Conservation (phyloP, 2,329 filamentous ascomycete species). For the Fusarium scirpi region DNA sequence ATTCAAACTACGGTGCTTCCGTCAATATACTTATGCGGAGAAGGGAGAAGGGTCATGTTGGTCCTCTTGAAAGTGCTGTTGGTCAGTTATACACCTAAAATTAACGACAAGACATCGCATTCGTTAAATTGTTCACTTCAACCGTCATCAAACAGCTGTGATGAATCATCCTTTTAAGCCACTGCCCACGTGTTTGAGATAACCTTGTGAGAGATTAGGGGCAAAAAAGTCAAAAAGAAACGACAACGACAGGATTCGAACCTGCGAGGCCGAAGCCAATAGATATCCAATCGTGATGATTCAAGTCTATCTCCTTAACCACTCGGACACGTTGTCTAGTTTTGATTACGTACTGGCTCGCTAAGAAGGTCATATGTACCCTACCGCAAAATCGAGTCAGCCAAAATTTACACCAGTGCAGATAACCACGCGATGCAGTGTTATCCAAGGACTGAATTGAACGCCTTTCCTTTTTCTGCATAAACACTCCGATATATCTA, state of each 20-base stretch:
- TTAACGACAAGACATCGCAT: not conserved
- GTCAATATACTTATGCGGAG: not conserved
- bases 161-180: not conserved
- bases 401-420: not conserved
- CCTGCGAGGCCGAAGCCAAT: conserved; percentile 23
- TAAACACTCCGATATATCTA: not conserved
- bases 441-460: not conserved
- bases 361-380: fast-evolving
- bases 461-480: not conserved
- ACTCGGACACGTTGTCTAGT: conserved; percentile 26
- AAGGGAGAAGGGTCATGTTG: not conserved
- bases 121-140: not conserved
- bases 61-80: not conserved
- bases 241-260: conserved; percentile 27
- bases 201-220: not conserved
- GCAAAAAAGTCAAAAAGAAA: not conserved
- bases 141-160: not conserved
- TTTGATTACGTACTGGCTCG: not conserved
- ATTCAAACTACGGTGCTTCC: not conserved
- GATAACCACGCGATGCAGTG: not conserved
- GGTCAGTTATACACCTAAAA: not conserved
- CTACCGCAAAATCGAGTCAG: not conserved
- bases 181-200: not conserved
- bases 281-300: not conserved
- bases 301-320: conserved; percentile 30